These are phyloP conservation scores for Ganoderma sinense DNA, from an alignment of 1,284 basidiomycete genomes.

Conservation along the genomic window DNA sequence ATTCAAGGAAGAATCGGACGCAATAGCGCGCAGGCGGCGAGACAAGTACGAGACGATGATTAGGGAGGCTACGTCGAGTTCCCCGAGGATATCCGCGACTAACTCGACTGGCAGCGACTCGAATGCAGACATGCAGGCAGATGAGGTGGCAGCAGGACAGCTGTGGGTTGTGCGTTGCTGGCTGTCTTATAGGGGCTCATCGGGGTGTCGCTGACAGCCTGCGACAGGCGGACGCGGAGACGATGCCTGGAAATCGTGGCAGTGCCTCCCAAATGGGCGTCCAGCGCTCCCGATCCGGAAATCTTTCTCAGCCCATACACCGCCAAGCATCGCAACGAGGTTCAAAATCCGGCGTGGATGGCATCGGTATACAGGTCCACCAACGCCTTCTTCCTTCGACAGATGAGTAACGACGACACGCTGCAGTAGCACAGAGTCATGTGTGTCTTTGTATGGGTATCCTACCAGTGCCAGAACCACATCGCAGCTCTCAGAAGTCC, in stretches of 20 bases:
- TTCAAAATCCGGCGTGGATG: neutral
- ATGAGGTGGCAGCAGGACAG: conserved; percentile 3
- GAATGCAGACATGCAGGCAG: conserved; percentile 34
- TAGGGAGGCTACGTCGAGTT: conserved; percentile 69
- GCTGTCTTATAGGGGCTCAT: neutral
- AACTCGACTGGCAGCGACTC: conserved; percentile 76
- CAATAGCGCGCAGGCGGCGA: conserved; percentile 58
- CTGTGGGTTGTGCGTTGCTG: neutral
- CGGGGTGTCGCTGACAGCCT: conserved; percentile 15
- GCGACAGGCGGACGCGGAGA: conserved; percentile 2
- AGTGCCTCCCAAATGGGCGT: conserved; percentile 13
- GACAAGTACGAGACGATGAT: conserved; percentile 66
- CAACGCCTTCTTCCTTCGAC: neutral
- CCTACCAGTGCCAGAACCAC: conserved; percentile 16
- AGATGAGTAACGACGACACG: neutral
- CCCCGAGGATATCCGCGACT: conserved; percentile 72
- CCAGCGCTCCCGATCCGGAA: neutral
- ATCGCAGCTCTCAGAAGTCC: conserved; percentile 57
- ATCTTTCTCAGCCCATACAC: neutral
- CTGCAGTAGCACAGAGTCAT: conserved; percentile 19
- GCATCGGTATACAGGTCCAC: conserved; percentile 12
- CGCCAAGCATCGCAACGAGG: conserved; percentile 7
- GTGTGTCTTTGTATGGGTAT: conserved; percentile 1
- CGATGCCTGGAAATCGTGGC: conserved; percentile 10
- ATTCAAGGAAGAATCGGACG: conserved; percentile 69